Evolutionary conservation across 2,329 filamentous ascomycete genomes (phyloP).

Genomic region (Diplodia corticola): DNA sequence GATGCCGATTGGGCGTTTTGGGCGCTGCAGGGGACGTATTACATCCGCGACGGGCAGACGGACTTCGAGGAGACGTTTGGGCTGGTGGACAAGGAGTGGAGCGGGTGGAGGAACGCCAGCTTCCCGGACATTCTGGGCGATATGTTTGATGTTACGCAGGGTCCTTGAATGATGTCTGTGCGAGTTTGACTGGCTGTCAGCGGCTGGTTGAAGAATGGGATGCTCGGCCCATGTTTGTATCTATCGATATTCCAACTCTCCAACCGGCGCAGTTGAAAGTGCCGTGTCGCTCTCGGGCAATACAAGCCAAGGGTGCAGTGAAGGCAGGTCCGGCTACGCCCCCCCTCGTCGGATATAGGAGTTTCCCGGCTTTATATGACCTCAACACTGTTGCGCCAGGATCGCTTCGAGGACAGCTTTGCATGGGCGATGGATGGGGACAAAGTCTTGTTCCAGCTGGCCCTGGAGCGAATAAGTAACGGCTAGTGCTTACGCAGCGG

Average conservation of each 20-base stretch:
- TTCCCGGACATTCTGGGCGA: constrained; percentile 38
- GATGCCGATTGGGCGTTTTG: constrained; percentile 62
- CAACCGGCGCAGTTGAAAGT: neutral
- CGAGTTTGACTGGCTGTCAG: neutral
- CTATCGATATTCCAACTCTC: neutral
- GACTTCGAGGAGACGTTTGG: constrained; percentile 59
- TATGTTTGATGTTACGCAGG: constrained; percentile 47
- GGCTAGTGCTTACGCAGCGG: neutral
- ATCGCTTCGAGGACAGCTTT: neutral
- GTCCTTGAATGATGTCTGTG: constrained; percentile 41
- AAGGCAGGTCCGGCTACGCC: neutral
- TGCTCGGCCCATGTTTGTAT: neutral
- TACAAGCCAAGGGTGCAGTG: neutral
- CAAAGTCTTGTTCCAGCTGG: neutral
- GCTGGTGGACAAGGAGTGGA: constrained; percentile 49
- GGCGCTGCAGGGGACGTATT: constrained; percentile 61
- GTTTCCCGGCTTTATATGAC: neutral
- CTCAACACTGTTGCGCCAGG: too few species aligned
- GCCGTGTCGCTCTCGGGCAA: neutral
- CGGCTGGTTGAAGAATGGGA: neutral
- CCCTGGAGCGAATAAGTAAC: neutral
- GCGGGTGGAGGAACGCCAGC: constrained; percentile 42
- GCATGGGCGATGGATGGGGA: neutral
- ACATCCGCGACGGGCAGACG: constrained; percentile 52
- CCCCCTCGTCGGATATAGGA: neutral